A percentile compares a stretch with the other conserved stretches of the same genome.
These are phyloP conservation scores for Coelastrella sp. DNA, from an alignment of 139 green algal species.

Conservation along the genomic window DNA sequence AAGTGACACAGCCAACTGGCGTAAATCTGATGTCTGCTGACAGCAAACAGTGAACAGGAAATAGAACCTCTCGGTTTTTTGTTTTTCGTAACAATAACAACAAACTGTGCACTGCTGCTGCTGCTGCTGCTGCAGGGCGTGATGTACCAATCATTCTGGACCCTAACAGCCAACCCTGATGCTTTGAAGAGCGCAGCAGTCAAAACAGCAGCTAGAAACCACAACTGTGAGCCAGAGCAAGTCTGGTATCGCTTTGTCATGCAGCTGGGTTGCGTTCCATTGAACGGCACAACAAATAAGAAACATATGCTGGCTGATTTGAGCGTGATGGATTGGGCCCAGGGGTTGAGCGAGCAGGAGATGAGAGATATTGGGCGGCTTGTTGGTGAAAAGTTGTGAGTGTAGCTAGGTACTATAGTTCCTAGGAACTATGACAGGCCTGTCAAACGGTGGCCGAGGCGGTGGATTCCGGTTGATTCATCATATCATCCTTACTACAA, in stretches of 20 bases:
- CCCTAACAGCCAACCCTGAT: conserved; percentile 39
- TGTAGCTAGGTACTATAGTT: no score
- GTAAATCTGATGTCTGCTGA: no score
- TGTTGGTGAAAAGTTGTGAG: conserved; percentile 23
- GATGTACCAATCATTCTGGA: conserved; percentile 28
- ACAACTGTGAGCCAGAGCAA: neutral
- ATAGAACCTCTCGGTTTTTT: no score
- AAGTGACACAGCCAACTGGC: no score
- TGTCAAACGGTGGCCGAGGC: no score
- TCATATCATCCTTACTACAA: no score
- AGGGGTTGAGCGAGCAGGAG: conserved; percentile 19
- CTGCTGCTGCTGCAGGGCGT: neutral
- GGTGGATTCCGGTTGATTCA: no score
- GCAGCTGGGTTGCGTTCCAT: conserved; percentile 20
- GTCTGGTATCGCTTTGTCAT: conserved; percentile 43
- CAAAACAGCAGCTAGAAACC: neutral
- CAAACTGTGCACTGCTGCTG: neutral
- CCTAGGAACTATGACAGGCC: no score
- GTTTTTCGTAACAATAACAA: no score
- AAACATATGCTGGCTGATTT: conserved; percentile 5
- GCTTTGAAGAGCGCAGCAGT: neutral
- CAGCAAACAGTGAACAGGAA: no score
- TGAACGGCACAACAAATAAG: conserved; percentile 27
- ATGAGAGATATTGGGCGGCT: neutral
- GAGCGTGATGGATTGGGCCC: conserved; percentile 1